Percentiles rank a stretch among this genome's conserved stretches.
These are phyloP conservation scores for Phytophthora multivora DNA, from an alignment of 352 stramenopile genomes.

Conservation along the genomic window DNA sequence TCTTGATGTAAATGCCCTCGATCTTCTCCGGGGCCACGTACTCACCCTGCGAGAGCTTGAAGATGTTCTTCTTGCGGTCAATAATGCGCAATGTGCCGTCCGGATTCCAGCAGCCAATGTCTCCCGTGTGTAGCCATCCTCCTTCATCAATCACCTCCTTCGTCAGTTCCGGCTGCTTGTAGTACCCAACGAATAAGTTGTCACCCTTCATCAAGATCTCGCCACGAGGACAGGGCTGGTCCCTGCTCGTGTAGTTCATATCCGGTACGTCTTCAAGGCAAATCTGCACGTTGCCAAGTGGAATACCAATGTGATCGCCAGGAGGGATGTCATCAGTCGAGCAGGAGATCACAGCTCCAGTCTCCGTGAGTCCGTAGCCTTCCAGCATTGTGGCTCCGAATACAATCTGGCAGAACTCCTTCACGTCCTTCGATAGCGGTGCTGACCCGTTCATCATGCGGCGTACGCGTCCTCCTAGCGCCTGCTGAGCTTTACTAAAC, in stretches of 20 bases:
- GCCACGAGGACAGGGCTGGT: conserved; percentile 70
- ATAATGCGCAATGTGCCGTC: conserved; percentile 92
- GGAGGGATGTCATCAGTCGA: conserved; percentile 37
- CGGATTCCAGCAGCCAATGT: conserved; percentile 95
- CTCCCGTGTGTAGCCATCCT: conserved; percentile 97
- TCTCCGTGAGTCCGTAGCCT: conserved; percentile 96
- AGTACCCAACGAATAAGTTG: conserved; percentile 93
- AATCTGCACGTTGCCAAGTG: conserved; percentile 86
- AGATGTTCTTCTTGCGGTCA: conserved; percentile 94
- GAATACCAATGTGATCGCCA: conserved; percentile 92
- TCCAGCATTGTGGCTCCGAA: conserved; percentile 92
- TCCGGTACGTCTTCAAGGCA: conserved; percentile 95
- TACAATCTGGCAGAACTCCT: conserved; percentile 94
- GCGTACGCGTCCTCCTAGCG: conserved; percentile 88
- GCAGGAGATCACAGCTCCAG: conserved; percentile 43
- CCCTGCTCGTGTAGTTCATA: conserved; percentile 93
- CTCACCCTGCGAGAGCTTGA: conserved; percentile 94
- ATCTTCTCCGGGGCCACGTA: conserved; percentile 98
- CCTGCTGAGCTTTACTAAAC: conserved; percentile 94
- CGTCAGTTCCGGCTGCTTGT: conserved; percentile 94
- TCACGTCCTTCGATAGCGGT: conserved; percentile 91
- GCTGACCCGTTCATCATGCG: conserved; percentile 95
- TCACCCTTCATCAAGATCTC: conserved; percentile 85
- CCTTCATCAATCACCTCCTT: conserved; percentile 88
- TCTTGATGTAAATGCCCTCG: conserved; percentile 94